phyloP scores from a whole-genome alignment of 2,329 filamentous ascomycete species.

The Aspergillus intermedius region DNA sequence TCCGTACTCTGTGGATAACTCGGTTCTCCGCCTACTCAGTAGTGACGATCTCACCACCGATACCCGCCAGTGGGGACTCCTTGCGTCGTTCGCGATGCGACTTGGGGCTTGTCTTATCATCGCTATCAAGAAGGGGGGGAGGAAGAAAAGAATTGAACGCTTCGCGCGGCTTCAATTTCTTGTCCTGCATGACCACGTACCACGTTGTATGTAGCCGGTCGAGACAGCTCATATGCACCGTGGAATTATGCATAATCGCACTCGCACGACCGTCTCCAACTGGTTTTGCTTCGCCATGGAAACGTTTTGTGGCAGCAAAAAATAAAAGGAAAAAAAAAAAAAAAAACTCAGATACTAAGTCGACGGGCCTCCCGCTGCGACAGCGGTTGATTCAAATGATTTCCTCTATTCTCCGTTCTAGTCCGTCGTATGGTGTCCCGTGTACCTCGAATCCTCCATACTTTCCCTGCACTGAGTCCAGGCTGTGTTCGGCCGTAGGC shows the following conservation, averaged over 20 bases:
- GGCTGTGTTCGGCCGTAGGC: too few relatives aligned
- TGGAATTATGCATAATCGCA: not conserved
- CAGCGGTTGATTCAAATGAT: too few relatives aligned
- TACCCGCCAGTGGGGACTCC: not conserved
- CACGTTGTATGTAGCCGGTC: not conserved
- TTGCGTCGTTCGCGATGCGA: not conserved
- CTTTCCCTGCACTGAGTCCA: not conserved
- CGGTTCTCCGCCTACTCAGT: not conserved
- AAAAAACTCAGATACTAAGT: not conserved
- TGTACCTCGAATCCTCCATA: not conserved
- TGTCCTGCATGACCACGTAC: not conserved
- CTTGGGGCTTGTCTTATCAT: not conserved
- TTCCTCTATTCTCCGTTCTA: too few relatives aligned
- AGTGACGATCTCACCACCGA: not conserved
- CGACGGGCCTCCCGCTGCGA: not conserved
- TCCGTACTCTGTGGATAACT: not conserved
- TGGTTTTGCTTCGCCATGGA: not conserved
- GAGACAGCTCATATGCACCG: not conserved
- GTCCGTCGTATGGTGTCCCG: too few relatives aligned
- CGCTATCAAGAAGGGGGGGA: not conserved
- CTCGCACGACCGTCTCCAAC: not conserved
- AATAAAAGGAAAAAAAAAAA: not conserved
- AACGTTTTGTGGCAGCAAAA: too few relatives aligned
- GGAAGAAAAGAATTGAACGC: not conserved
- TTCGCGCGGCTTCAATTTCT: not conserved